Conservation (phyloP, 805 yeast genomes). For the Ogataea pini region DNA sequence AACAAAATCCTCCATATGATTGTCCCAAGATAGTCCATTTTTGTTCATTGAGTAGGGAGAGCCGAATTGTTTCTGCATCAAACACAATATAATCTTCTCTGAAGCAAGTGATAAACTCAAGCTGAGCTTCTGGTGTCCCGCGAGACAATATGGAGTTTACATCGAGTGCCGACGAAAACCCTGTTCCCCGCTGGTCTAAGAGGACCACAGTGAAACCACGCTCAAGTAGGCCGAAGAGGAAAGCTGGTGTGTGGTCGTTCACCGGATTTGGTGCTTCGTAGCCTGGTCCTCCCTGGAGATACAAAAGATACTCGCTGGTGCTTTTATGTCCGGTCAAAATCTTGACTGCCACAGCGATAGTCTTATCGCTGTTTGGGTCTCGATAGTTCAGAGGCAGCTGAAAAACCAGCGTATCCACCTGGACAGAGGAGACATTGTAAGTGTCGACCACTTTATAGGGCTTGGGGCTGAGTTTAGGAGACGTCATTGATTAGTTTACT, state of each 20-base stretch:
- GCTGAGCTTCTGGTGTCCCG: slow-evolving; percentile 32
- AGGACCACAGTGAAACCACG: slow-evolving; percentile 34
- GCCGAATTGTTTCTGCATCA: slow-evolving; percentile 51
- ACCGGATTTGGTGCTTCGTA: slow-evolving; percentile 39
- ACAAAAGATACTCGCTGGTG: slow-evolving; percentile 31
- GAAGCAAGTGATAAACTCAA: slow-evolving; percentile 45
- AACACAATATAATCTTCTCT: slow-evolving; percentile 54
- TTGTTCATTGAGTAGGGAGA: slow-evolving; percentile 26
- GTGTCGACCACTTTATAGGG: slow-evolving; percentile 17
- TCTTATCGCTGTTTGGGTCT: slow-evolving; percentile 1
- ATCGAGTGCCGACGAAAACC: slow-evolving; percentile 50
- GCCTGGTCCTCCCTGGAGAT: slow-evolving; percentile 59
- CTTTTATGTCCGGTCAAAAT: slow-evolving; percentile 19
- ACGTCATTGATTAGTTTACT: not conserved
- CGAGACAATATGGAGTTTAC: slow-evolving; percentile 24
- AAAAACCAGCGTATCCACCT: slow-evolving; percentile 26
- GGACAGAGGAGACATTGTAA: slow-evolving; percentile 19
- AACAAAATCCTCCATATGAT: slow-evolving; percentile 56
- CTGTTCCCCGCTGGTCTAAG: slow-evolving; percentile 65
- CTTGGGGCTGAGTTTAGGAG: not conserved
- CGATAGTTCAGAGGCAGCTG: slow-evolving; percentile 32
- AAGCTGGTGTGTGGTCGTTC: slow-evolving; percentile 16
- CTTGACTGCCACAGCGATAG: slow-evolving; percentile 24
- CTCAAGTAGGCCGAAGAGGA: slow-evolving; percentile 20
- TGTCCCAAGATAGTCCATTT: slow-evolving; percentile 59